These are phyloP conservation scores for Suillus sp. DNA, from an alignment of 768 basidiomycete species.

Conservation along the genomic window DNA sequence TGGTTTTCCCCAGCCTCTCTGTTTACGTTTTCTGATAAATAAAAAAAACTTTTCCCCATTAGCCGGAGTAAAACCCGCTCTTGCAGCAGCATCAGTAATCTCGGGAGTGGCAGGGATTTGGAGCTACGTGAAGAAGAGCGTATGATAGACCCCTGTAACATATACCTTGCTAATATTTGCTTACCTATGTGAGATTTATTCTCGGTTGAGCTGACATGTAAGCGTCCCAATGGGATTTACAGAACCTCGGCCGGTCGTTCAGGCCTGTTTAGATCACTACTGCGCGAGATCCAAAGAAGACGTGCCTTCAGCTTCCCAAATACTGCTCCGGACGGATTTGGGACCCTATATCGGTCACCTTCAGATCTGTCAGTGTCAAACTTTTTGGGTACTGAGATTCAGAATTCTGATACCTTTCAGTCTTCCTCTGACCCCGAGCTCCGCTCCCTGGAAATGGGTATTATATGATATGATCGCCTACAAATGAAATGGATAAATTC, in stretches of 20 bases:
- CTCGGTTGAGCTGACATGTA: slow-evolving; percentile 18
- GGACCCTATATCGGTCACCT: slow-evolving; percentile 35
- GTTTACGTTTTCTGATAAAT: slow-evolving; percentile 38
- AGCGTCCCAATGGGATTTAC: slow-evolving; percentile 33
- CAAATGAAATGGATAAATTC: slow-evolving; percentile 40
- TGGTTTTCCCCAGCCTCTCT: slow-evolving; percentile 31
- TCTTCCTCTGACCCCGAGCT: slow-evolving; percentile 43
- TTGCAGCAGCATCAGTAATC: slow-evolving; percentile 87
- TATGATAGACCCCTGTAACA: slow-evolving; percentile 58
- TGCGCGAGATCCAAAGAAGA: slow-evolving; percentile 31
- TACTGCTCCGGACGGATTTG: slow-evolving; percentile 31
- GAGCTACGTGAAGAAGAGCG: slow-evolving; percentile 91
- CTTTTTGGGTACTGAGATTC: slow-evolving; percentile 35
- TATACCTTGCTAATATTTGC: slow-evolving; percentile 48
- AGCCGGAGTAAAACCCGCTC: slow-evolving; percentile 92
- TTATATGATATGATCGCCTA: slow-evolving; percentile 38
- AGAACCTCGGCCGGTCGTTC: slow-evolving; percentile 20
- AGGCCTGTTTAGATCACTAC: slow-evolving; percentile 18
- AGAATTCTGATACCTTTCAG: slow-evolving; percentile 40
- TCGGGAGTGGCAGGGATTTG: slow-evolving; percentile 90
- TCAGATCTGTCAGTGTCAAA: slow-evolving; percentile 35
- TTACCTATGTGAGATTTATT: slow-evolving; percentile 18
- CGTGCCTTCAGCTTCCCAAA: slow-evolving; percentile 24
- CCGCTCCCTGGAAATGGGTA: slow-evolving; percentile 43
- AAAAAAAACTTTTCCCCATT: slow-evolving; percentile 35